These are phyloP conservation scores for Calonectria pseudoreteaudii DNA, from an alignment of 2,329 filamentous ascomycete species.

Conservation along the genomic window DNA sequence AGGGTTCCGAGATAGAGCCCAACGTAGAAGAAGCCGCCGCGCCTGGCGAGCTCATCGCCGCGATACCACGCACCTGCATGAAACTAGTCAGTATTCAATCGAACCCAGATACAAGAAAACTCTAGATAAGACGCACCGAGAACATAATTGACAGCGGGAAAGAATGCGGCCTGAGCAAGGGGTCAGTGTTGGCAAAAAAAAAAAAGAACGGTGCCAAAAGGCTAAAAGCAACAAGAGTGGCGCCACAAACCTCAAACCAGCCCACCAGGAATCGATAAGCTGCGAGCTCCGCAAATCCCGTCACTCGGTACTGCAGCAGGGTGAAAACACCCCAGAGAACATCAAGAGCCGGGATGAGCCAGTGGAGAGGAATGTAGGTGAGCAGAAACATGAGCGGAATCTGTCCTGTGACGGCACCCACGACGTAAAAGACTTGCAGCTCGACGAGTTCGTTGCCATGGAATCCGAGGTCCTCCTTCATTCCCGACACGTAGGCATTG, in stretches of 20 bases:
- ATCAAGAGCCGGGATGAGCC: constrained; percentile 63
- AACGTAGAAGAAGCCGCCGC: constrained; percentile 63
- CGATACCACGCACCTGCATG: constrained; percentile 62
- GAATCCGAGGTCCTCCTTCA: constrained; percentile 64
- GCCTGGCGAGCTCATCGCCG: constrained; percentile 58
- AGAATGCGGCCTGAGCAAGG: constrained; percentile 46
- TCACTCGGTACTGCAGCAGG: constrained; percentile 64
- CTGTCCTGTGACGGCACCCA: constrained; percentile 62
- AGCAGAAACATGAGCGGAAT: constrained; percentile 65
- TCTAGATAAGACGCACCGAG: constrained; percentile 26
- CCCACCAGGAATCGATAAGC: constrained; percentile 67
- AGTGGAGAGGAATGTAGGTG: constrained; percentile 59
- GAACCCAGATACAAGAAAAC: background rate
- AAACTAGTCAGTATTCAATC: background rate
- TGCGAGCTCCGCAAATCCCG: constrained; percentile 61
- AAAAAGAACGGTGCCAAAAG: background rate
- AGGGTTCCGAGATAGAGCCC: constrained; percentile 63
- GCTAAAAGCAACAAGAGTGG: background rate
- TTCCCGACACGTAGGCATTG: constrained; percentile 66
- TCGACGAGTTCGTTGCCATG: constrained; percentile 66
- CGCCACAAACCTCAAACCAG: constrained; percentile 57
- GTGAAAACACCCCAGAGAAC: constrained; percentile 68
- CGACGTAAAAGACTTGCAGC: constrained; percentile 61
- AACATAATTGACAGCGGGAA: constrained; percentile 54
- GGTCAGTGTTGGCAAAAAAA: background rate